phyloP scores from a whole-genome alignment of 257 asterid genomes.

The Scutellaria minor region DNA sequence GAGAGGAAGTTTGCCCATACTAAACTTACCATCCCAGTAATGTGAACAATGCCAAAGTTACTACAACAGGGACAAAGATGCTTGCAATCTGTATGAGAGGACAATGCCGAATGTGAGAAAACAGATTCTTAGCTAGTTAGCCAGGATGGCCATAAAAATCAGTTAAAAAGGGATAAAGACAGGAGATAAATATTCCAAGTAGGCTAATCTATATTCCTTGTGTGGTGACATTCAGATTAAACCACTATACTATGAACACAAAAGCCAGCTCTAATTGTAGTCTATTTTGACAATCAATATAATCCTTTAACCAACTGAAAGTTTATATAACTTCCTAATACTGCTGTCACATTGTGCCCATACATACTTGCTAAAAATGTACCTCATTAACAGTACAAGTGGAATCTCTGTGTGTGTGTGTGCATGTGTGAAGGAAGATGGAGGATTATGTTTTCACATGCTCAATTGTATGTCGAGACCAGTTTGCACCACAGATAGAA shows the following conservation, averaged over 20 bases:
- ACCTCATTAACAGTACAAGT: not conserved
- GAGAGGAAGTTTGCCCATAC: not conserved
- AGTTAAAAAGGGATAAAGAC: not conserved
- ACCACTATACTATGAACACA: not conserved
- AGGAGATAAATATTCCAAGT: not conserved
- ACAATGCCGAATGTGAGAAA: conserved; percentile 39
- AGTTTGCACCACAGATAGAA: conserved; percentile 6
- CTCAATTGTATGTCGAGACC: not conserved
- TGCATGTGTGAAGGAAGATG: not conserved
- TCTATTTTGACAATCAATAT: not conserved
- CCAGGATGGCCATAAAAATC: not conserved
- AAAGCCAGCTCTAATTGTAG: not conserved
- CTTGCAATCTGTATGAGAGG: conserved; percentile 72
- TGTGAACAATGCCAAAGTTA: conserved; percentile 66
- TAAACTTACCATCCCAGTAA: conserved; percentile 81
- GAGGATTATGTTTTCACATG: not conserved
- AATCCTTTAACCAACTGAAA: conserved; percentile 14
- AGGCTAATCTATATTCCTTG: not conserved
- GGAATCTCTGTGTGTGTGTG: not conserved
- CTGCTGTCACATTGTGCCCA: not conserved
- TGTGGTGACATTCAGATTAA: not conserved
- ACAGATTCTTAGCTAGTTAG: not conserved
- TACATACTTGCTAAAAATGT: not conserved
- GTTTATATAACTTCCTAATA: not conserved
- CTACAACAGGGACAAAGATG: conserved; percentile 81